Conservation (phyloP, 2,329 filamentous ascomycete species). For the Chalara sp. region DNA sequence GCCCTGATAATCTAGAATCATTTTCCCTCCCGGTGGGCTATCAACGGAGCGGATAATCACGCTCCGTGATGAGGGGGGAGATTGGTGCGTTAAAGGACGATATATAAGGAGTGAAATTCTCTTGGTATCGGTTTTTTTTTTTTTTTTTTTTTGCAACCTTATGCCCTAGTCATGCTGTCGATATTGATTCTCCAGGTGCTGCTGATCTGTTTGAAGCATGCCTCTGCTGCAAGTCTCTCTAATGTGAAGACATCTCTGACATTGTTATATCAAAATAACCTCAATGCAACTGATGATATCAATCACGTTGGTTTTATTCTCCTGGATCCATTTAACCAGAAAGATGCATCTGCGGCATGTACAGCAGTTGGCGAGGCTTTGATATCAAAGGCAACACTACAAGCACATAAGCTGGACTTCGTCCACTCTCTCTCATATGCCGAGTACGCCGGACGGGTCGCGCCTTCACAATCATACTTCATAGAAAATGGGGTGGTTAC, state of each 20-base stretch:
- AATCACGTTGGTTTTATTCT: constrained; percentile 46
- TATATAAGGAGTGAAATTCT: too few relatives aligned
- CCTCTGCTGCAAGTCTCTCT: constrained; percentile 3
- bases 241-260: constrained; percentile 39
- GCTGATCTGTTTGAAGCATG: neutral
- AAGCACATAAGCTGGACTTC: constrained; percentile 38
- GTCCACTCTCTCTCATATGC: constrained; percentile 37
- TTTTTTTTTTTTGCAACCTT: neutral
- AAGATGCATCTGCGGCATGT: constrained; percentile 36
- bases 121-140: too few relatives aligned
- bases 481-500: constrained; percentile 34
- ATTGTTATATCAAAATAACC: constrained; percentile 46
- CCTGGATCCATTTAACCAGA: constrained; percentile 34
- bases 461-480: constrained; percentile 33
- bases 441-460: constrained; percentile 32
- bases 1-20: too few relatives aligned
- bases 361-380: constrained; percentile 39
- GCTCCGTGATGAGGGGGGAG: too few relatives aligned
- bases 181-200: neutral
- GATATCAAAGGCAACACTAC: constrained; percentile 33
- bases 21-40: too few relatives aligned
- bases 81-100: too few relatives aligned
- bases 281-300: constrained; percentile 44
- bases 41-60: too few relatives aligned
- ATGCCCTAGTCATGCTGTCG: neutral